phyloP scores from a whole-genome alignment of 2,329 filamentous ascomycete genomes.

The Hyphodiscus sp. region DNA sequence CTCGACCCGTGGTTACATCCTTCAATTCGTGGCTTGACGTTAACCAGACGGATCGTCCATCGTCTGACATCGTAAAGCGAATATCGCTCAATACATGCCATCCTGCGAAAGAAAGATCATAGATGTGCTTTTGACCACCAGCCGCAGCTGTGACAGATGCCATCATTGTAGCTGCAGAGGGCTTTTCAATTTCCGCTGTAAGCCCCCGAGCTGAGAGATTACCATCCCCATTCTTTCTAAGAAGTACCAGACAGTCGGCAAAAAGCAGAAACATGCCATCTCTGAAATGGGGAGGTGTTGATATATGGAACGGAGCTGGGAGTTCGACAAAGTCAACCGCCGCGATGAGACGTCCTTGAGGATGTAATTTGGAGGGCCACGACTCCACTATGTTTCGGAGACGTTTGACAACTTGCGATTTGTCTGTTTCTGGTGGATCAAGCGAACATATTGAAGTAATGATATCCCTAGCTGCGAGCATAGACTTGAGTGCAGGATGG shows the following conservation, averaged over 20 bases:
- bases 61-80: conserved; percentile 64
- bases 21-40: conserved; percentile 56
- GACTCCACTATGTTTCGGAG: conserved; percentile 69
- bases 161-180: conserved; percentile 56
- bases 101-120: conserved; percentile 70
- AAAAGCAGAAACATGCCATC: conserved; percentile 77
- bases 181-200: conserved; percentile 78
- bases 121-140: conserved; percentile 49
- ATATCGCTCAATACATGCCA: conserved; percentile 64
- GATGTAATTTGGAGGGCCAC: conserved; percentile 68
- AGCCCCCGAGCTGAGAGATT: conserved; percentile 68
- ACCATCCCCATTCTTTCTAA: conserved; percentile 61
- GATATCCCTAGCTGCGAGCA: conserved; percentile 86
- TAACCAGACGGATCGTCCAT: conserved; percentile 62
- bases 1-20: conserved; percentile 43
- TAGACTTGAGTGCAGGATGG: conserved; percentile 74
- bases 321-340: conserved; percentile 77
- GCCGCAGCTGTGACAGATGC: conserved; percentile 58
- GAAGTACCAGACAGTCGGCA: conserved; percentile 69
- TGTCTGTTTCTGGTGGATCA: conserved; percentile 65
- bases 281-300: conserved; percentile 23
- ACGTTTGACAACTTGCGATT: conserved; percentile 66
- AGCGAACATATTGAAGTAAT: conserved; percentile 96
- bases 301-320: conserved; percentile 57
- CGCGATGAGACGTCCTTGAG: conserved; percentile 71